These are phyloP conservation scores for Candida nonsorbophila DNA, from an alignment of 805 yeast species.

Conservation along the genomic window DNA sequence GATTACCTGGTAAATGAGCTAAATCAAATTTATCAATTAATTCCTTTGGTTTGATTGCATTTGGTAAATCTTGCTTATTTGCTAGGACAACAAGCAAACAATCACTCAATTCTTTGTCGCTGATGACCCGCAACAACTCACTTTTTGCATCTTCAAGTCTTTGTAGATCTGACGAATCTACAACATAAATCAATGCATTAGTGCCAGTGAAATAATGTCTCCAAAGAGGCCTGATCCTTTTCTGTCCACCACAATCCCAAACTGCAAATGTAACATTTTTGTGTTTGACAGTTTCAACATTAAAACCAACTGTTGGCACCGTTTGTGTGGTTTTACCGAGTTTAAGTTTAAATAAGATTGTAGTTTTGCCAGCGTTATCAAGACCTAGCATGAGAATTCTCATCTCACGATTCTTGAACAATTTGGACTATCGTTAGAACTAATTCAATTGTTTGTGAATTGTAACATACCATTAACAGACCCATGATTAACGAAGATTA, in stretches of 20 bases:
- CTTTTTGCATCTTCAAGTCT: constrained; percentile 73
- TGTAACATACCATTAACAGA: constrained; percentile 14
- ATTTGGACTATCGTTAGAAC: constrained; percentile 23
- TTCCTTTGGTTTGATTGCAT: constrained; percentile 73
- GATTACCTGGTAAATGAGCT: constrained; percentile 51
- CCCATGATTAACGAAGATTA: constrained; percentile 14
- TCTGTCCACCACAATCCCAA: constrained; percentile 98
- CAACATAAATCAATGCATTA: constrained; percentile 84
- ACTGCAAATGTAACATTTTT: constrained; percentile 80
- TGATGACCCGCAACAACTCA: constrained; percentile 71
- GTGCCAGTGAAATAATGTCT: constrained; percentile 94
- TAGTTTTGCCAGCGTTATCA: constrained; percentile 91
- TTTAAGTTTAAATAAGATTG: constrained; percentile 79
- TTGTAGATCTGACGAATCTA: constrained; percentile 71
- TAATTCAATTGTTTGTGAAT: too few relatives aligned
- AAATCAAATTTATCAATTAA: constrained; percentile 69
- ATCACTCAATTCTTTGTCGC: constrained; percentile 78
- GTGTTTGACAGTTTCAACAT: constrained; percentile 81
- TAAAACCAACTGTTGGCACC: constrained; percentile 92
- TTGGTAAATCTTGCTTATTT: constrained; percentile 76
- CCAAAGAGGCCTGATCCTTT: constrained; percentile 87
- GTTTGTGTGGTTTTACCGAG: constrained; percentile 70
- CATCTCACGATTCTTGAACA: constrained; percentile 84
- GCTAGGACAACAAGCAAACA: constrained; percentile 82
- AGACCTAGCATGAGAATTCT: constrained; percentile 90